Evolutionary conservation across 2,329 filamentous ascomycete species (phyloP).

Genomic region (Colletotrichum sp.): DNA sequence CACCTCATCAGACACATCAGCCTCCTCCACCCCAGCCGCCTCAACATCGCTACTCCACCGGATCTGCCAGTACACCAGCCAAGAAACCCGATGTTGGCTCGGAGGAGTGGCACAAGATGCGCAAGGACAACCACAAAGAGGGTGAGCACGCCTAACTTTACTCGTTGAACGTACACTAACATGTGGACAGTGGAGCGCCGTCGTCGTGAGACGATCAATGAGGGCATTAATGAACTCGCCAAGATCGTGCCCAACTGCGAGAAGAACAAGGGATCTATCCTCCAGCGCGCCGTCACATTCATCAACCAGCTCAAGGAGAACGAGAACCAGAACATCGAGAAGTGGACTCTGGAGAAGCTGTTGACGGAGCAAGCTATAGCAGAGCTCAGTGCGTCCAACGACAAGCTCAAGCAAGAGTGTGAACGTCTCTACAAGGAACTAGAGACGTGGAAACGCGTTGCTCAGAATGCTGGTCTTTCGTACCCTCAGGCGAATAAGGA

Average conservation of each 20-base stretch:
- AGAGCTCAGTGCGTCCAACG: constrained; percentile 85
- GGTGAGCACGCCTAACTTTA: constrained; percentile 59
- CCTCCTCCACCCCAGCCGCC: constrained; percentile 26
- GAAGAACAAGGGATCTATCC: constrained; percentile 98
- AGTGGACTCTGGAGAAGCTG: constrained; percentile 91
- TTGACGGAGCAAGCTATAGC: constrained; percentile 87
- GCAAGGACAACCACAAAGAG: constrained; percentile 99
- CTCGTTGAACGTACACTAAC: constrained; percentile 24
- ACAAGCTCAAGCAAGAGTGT: constrained; percentile 83
- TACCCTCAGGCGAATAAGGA: constrained; percentile 39
- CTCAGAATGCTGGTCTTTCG: constrained; percentile 62
- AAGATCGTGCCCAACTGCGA: constrained; percentile 98
- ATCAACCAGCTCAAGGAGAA: constrained; percentile 95
- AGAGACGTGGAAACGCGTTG: constrained; percentile 78
- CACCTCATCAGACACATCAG: constrained; percentile 11
- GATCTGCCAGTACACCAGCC: constrained; percentile 44
- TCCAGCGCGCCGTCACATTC: constrained; percentile 92
- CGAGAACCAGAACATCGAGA: constrained; percentile 91
- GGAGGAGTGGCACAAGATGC: constrained; percentile 96
- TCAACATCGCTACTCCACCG: constrained; percentile 36
- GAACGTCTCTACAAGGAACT: constrained; percentile 79
- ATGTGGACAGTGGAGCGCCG: constrained; percentile 81
- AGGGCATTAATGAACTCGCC: constrained; percentile 96
- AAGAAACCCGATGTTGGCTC: constrained; percentile 90
- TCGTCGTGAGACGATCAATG: constrained; percentile 96